Base-by-base conservation (phyloP, 2,329 filamentous ascomycete genomes). In the Emergomyces pasteurianus region DNA sequence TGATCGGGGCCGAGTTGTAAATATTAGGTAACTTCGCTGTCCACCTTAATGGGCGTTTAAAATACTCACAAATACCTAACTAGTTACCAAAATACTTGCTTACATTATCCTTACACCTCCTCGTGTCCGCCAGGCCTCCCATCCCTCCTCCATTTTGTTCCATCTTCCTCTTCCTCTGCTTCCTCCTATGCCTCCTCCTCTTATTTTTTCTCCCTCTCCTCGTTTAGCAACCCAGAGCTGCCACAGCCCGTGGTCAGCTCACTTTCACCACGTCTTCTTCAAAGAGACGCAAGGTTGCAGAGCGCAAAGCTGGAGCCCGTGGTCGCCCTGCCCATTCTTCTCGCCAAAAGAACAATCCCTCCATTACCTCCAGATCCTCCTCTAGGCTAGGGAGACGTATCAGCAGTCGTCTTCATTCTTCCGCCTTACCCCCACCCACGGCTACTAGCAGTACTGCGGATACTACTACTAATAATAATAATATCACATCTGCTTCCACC, bases 211-310 rank as follows among this genome's bases (percentile, higher is more conserved):
- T 26, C 10, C 16, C 23, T 9, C 5, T 16, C 26, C 26, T 40
- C 53, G 12, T 21, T 9, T 57, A 23, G 18, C 31, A 23, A 23
- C 10, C 36, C 21, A 58, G 75, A 77, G 75, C 75, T 77, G 75
- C 73, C 73, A 73, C 74, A 54, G 64, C 65, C 67, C 67, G 73
- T 75, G 73, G 70, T 71, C 75, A 76, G 74, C 75, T 77, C 75
- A 71, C 71, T 67, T 73, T 75, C 76, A 79, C 73, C 68, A 79
- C 77, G 77, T 76, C 77, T 77, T 75, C 76, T 69, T 72, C 73
- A 70, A 79, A 79, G 75, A 76, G 76, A 71, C 75, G 76, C 65
- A 79, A 77, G 72, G 71, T 78, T 70, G 75, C 73, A 67, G 74
- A 74, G 70, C 71, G 70, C 66, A 73, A 69, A 72, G 71, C 72